These are phyloP conservation scores for Mycena maculata DNA, from an alignment of 768 basidiomycete genomes.

Conservation along the genomic window DNA sequence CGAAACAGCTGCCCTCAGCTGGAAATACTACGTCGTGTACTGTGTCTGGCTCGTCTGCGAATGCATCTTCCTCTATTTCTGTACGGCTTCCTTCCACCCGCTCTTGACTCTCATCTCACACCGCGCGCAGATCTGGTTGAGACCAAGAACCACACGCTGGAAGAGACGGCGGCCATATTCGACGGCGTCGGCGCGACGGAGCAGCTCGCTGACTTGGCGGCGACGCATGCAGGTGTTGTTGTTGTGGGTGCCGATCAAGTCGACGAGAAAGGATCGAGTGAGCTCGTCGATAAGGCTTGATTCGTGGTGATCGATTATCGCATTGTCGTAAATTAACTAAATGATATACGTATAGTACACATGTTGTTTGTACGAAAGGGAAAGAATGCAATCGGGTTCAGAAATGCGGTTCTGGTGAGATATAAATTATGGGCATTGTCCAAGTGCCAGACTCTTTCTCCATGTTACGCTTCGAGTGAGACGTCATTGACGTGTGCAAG, in stretches of 20 bases:
- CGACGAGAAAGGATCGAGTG: slow-evolving; percentile 49
- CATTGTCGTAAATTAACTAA: not conserved
- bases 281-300: slow-evolving; percentile 18
- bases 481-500: too few relatives aligned
- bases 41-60: slow-evolving; percentile 77
- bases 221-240: slow-evolving; percentile 37
- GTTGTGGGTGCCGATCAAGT: slow-evolving; percentile 9
- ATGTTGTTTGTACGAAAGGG: too few relatives aligned
- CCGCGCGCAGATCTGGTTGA: slow-evolving; percentile 63
- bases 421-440: too few relatives aligned
- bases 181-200: slow-evolving; percentile 70
- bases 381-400: too few relatives aligned
- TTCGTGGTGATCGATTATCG: not conserved
- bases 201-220: slow-evolving; percentile 46
- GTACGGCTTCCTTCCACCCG: slow-evolving; percentile 16
- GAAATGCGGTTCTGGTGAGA: too few relatives aligned
- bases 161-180: slow-evolving; percentile 84
- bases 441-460: too few relatives aligned
- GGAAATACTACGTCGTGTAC: slow-evolving; percentile 88
- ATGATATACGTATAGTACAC: not conserved
- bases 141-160: slow-evolving; percentile 78
- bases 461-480: too few relatives aligned
- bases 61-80: slow-evolving; percentile 69
- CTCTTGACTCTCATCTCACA: slow-evolving; percentile 59
- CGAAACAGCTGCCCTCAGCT: slow-evolving; percentile 54